Evolutionary conservation across 1,284 basidiomycete genomes (phyloP).

Genomic region (Leccinum brunneo-olivaceum): DNA sequence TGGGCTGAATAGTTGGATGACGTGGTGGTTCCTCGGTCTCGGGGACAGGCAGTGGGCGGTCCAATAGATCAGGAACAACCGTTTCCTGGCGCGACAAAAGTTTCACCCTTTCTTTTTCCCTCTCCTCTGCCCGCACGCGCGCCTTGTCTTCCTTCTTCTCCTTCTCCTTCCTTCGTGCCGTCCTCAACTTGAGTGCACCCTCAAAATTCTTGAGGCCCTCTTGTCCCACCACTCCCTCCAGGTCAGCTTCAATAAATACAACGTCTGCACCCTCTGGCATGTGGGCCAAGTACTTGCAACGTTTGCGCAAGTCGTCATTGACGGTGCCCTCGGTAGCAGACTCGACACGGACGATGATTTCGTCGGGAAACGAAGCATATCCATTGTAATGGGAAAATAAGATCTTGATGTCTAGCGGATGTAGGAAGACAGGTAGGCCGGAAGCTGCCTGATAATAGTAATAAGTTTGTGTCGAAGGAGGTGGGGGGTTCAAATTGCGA

Average conservation of each 20-base stretch:
- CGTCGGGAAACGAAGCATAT: conserved; percentile 82
- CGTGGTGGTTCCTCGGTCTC: conserved; percentile 26
- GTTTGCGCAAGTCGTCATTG: conserved; percentile 86
- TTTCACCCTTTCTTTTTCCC: conserved; percentile 58
- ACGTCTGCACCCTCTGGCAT: conserved; percentile 90
- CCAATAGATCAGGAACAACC: conserved; percentile 8
- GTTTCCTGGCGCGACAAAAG: conserved; percentile 22
- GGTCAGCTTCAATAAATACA: conserved; percentile 88
- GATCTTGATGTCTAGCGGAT: conserved; percentile 94
- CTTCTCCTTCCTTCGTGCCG: conserved; percentile 71
- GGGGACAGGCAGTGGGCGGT: conserved; percentile 19
- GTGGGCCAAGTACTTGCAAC: conserved; percentile 94
- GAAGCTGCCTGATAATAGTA: conserved; percentile 95
- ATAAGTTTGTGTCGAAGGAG: conserved; percentile 77
- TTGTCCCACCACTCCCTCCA: conserved; percentile 66
- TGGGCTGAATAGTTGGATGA: conserved; percentile 25
- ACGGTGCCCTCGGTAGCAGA: conserved; percentile 73
- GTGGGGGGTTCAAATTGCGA: conserved; percentile 75
- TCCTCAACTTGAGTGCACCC: conserved; percentile 69
- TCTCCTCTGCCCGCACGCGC: conserved; percentile 71
- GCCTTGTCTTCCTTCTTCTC: conserved; percentile 79
- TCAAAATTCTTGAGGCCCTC: conserved; percentile 77
- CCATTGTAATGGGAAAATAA: conserved; percentile 79
- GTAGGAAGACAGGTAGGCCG: conserved; percentile 88
- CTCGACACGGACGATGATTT: conserved; percentile 75